phyloP scores from a whole-genome alignment of 257 asterid genomes.

The Przewalskia tangutica region DNA sequence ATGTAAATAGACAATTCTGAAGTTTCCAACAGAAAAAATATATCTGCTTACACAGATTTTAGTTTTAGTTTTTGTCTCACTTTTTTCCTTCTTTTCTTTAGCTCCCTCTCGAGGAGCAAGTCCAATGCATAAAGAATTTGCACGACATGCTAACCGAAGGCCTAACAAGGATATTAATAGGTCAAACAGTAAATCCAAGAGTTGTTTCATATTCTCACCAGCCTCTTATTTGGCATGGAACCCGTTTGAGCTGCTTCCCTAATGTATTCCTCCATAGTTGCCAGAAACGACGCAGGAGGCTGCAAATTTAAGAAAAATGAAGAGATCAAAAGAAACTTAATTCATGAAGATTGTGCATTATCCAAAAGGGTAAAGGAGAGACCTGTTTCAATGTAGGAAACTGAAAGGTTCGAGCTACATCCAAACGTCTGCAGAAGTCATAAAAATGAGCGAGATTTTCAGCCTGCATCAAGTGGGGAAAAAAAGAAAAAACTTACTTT shows the following conservation, averaged over 20 bases:
- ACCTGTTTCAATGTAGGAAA: constrained; percentile 81
- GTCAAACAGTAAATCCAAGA: background rate
- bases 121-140: background rate
- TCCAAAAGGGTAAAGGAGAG: background rate
- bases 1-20: background rate
- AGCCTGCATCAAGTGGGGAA: constrained; percentile 39
- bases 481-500: background rate
- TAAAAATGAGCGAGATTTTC: constrained; percentile 65
- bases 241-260: constrained; percentile 66
- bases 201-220: constrained; percentile 27
- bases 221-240: constrained; percentile 30
- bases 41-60: background rate
- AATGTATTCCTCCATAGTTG: constrained; percentile 85
- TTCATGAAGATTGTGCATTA: background rate
- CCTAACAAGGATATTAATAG: background rate
- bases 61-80: background rate
- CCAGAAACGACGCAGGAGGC: constrained; percentile 91
- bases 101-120: background rate
- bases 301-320: constrained; percentile 12
- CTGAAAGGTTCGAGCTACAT: constrained; percentile 68
- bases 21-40: background rate
- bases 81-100: background rate
- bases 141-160: background rate
- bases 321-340: background rate
- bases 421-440: constrained; percentile 63